Conservation (phyloP, 1,284 basidiomycete genomes). For the Microbotryum scabiosae region DNA sequence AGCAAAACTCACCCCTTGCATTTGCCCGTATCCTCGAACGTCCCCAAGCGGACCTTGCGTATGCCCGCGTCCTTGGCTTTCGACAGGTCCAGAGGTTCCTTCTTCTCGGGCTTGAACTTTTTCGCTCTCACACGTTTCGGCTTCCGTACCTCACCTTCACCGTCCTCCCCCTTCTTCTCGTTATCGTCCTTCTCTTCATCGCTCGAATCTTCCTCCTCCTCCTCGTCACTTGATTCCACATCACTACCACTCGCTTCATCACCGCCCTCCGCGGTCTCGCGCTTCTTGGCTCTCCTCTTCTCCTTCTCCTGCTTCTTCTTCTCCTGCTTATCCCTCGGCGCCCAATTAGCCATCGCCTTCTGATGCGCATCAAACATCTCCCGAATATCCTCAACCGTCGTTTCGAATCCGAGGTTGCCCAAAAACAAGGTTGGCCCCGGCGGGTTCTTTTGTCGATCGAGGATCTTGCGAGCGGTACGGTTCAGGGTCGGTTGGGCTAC, state of each 20-base stretch:
- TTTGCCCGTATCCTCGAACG: constrained; percentile 85
- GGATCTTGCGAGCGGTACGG: constrained; percentile 73
- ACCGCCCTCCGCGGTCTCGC: constrained; percentile 40
- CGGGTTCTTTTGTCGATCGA: constrained; percentile 70
- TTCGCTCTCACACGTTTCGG: constrained; percentile 6
- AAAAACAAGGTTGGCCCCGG: constrained; percentile 76
- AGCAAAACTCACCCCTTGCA: constrained; percentile 74
- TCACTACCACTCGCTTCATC: constrained; percentile 15
- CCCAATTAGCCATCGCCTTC: constrained; percentile 28
- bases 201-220: constrained; percentile 6
- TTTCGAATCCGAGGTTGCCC: constrained; percentile 64
- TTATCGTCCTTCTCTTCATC: constrained; percentile 9
- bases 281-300: constrained; percentile 1
- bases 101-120: constrained; percentile 4
- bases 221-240: constrained; percentile 15
- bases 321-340: constrained; percentile 20
- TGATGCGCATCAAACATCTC: constrained; percentile 62
- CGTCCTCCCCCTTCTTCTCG: constrained; percentile 4
- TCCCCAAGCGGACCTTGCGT: constrained; percentile 82
- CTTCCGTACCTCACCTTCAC: no score
- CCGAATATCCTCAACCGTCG: constrained; percentile 52
- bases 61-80: constrained; percentile 51
- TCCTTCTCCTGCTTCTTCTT: constrained; percentile 8
- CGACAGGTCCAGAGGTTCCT: constrained; percentile 18
- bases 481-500: constrained; percentile 36